Conservation (phyloP, 345 rosid species). For the Microcos paniculata region DNA sequence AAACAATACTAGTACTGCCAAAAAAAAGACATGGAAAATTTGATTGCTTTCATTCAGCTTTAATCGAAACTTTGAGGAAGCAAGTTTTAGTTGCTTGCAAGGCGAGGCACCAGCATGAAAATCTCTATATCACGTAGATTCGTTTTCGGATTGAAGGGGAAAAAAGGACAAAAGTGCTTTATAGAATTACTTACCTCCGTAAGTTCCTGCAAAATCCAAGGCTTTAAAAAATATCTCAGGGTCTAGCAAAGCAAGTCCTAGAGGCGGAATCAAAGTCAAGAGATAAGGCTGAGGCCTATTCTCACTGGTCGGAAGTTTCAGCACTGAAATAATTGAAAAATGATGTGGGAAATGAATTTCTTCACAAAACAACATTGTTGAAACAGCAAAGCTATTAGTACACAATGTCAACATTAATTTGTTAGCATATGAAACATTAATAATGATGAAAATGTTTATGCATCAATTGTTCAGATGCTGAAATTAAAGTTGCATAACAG, state of each 20-base stretch:
- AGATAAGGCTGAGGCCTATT: conserved; percentile 63
- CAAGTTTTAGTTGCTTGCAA: not conserved
- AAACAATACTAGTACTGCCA: conserved; percentile 67
- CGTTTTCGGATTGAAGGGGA: not conserved
- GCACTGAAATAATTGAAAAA: conserved; percentile 40
- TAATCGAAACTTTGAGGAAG: not conserved
- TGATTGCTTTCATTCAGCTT: not conserved
- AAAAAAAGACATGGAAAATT: not conserved
- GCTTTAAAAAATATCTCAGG: conserved; percentile 96
- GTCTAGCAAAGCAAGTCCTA: conserved; percentile 63
- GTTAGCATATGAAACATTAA: too few relatives aligned
- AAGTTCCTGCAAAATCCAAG: conserved; percentile 90
- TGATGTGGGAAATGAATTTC: not conserved
- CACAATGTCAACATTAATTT: too few relatives aligned
- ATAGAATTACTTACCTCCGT: conserved; percentile 78
- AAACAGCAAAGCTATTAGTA: not conserved
- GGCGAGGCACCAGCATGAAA: not conserved
- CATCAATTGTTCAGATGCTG: too few relatives aligned
- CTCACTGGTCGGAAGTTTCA: conserved; percentile 63
- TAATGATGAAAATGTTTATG: too few relatives aligned
- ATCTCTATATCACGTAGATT: not conserved
- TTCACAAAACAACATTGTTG: not conserved
- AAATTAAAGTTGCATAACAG: too few relatives aligned
- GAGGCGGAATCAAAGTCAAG: conserved; percentile 78
- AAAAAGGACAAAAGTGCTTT: not conserved